These are phyloP conservation scores for Capsicum chinense DNA, from an alignment of 257 asterid species.

Conservation along the genomic window DNA sequence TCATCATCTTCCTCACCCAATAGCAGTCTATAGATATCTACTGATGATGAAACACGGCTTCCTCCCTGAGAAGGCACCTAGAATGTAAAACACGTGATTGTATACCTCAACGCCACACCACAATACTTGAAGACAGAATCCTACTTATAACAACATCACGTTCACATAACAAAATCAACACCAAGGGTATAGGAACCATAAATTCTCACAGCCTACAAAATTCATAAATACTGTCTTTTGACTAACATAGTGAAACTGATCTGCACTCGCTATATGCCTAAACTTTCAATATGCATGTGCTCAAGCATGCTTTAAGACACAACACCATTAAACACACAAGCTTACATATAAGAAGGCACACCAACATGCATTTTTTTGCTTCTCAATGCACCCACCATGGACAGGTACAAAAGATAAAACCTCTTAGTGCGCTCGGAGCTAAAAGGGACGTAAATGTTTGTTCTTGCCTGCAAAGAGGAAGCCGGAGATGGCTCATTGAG, in stretches of 20 bases:
- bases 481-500: constrained; percentile 93
- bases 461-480: constrained; percentile 80
- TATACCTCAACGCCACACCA: not conserved
- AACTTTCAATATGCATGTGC: not conserved
- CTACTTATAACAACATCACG: not conserved
- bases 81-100: constrained; percentile 26
- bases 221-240: not conserved
- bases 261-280: not conserved
- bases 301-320: not conserved
- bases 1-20: constrained; percentile 96
- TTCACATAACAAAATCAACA: not conserved
- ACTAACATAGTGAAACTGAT: not conserved
- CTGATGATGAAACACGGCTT: constrained; percentile 78
- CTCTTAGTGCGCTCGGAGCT: not conserved
- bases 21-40: constrained; percentile 80
- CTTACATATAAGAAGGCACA: constrained; percentile 12
- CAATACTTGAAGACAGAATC: constrained; percentile 4
- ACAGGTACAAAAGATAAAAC: not conserved
- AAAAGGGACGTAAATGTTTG: constrained; percentile 9
- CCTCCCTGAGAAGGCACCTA: constrained; percentile 66
- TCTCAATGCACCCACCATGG: not conserved
- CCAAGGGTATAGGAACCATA: not conserved
- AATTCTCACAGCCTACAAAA: constrained; percentile 10
- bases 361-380: not conserved
- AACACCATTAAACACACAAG: not conserved